These are phyloP conservation scores for Skeletonema grethae DNA, from an alignment of 108 stramenopile genomes.

Conservation along the genomic window DNA sequence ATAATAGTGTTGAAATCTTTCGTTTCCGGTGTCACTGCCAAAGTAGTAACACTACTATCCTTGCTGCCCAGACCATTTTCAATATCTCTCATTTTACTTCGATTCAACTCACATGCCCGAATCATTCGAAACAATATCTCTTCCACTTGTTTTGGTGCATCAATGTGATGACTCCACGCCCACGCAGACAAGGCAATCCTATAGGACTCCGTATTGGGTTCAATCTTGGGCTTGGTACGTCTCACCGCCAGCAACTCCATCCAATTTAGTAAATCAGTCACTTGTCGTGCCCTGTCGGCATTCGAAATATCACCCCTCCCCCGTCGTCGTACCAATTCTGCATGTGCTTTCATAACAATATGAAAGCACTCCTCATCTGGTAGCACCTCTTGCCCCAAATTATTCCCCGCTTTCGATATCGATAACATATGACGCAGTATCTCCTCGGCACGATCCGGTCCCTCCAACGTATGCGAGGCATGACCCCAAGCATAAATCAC, in stretches of 20 bases:
- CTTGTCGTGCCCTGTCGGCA: conserved; percentile 29
- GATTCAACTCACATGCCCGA: conserved; percentile 25
- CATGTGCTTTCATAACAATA: conserved; percentile 47
- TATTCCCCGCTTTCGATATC: conserved; percentile 41
- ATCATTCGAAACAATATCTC: conserved; percentile 38
- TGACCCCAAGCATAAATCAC: conserved; percentile 36
- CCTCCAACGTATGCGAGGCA: conserved; percentile 26
- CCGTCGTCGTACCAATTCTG: conserved; percentile 30
- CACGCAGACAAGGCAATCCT: conserved; percentile 39
- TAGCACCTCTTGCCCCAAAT: conserved; percentile 24
- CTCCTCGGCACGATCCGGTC: conserved; percentile 40
- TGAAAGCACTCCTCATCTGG: conserved; percentile 47
- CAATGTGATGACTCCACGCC: conserved; percentile 48
- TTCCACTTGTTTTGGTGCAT: conserved; percentile 39
- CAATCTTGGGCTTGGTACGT: conserved; percentile 28
- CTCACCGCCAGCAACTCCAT: conserved; percentile 40
- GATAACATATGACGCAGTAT: conserved; percentile 46
- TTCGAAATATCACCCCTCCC: conserved; percentile 6
- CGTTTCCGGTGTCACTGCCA: conserved; percentile 29
- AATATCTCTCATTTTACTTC: background rate
- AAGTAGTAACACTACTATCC: background rate
- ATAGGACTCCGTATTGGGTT: conserved; percentile 35
- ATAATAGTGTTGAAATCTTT: conserved; percentile 47
- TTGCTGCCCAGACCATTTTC: background rate
- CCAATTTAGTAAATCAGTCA: conserved; percentile 37